A percentile compares a stretch with the other conserved stretches of the same genome.
Evolutionary conservation across 1,139 yeast species (phyloP).

Genomic region (Chernovozyma aurita): DNA sequence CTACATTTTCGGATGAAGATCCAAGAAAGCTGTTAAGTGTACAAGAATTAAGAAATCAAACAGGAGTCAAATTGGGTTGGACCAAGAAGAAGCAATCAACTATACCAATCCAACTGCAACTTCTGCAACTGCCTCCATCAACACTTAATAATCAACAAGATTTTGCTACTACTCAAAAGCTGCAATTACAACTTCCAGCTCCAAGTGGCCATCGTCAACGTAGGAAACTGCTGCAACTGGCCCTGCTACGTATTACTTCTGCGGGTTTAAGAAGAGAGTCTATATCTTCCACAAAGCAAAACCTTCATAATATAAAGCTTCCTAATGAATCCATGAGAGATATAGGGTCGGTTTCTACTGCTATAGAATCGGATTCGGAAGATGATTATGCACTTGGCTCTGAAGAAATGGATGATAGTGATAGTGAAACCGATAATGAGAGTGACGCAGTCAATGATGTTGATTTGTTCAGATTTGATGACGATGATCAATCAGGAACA

Average conservation of each 20-base stretch:
- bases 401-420: conserved; percentile 10
- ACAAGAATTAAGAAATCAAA: conserved; percentile 35
- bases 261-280: conserved; percentile 44
- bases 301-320: conserved; percentile 42
- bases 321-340: conserved; percentile 29
- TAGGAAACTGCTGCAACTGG: conserved; percentile 6
- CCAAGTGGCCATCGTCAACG: conserved; percentile 8
- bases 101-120: conserved; percentile 9
- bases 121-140: conserved; percentile 7
- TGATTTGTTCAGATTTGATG: conserved; percentile 13
- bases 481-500: conserved; percentile 5
- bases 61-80: conserved; percentile 42
- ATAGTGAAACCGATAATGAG: conserved; percentile 10
- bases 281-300: conserved; percentile 45
- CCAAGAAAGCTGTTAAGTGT: conserved; percentile 35
- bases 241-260: conserved; percentile 3
- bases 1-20: conserved; percentile 16
- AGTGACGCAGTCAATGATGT: conserved; percentile 16
- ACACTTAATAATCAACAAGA: conserved; percentile 1
- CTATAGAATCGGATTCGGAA: conserved; percentile 42
- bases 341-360: conserved; percentile 15
- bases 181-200: conserved; percentile 1
- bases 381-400: conserved; percentile 41
- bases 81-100: conserved; percentile 30
- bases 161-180: conserved; percentile 1